Conservation (phyloP, 768 basidiomycete species). For the Hemileccinum impolitum region DNA sequence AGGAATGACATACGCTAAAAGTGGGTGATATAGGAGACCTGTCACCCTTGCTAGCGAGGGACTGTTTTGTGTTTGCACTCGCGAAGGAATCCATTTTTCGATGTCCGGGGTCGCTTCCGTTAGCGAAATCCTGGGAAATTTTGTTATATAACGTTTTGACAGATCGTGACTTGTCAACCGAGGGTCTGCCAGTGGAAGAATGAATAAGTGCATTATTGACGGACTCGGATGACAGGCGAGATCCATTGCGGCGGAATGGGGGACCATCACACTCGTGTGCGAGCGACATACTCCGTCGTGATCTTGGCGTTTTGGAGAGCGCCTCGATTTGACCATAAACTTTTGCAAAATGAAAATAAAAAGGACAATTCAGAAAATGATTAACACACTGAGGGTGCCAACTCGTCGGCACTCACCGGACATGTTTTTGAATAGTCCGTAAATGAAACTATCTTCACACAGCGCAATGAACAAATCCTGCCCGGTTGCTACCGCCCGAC, state of each 20-base stretch:
- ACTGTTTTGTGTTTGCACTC: conserved; percentile 47
- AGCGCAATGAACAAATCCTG: conserved; percentile 86
- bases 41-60: conserved; percentile 30
- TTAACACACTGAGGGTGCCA: conserved; percentile 14
- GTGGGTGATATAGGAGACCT: conserved; percentile 34
- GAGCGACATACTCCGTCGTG: conserved; percentile 68
- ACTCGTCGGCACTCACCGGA: conserved; percentile 53
- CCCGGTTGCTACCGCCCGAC: conserved; percentile 66
- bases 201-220: conserved; percentile 20
- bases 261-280: conserved; percentile 51
- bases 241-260: conserved; percentile 33
- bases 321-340: conserved; percentile 79
- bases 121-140: conserved; percentile 37
- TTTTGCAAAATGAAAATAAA: conserved; percentile 27
- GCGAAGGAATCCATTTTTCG: conserved; percentile 52
- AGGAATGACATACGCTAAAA: conserved; percentile 29
- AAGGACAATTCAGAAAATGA: conserved; percentile 12
- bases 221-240: conserved; percentile 42
- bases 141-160: conserved; percentile 55
- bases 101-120: conserved; percentile 47
- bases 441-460: conserved; percentile 87
- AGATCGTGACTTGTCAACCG: conserved; percentile 60
- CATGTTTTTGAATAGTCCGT: conserved; percentile 82
- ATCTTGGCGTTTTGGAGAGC: conserved; percentile 54
- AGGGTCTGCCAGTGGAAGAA: conserved; percentile 51